These are phyloP conservation scores for Calendula officinalis DNA, from an alignment of 129 eudicot species.

Conservation along the genomic window DNA sequence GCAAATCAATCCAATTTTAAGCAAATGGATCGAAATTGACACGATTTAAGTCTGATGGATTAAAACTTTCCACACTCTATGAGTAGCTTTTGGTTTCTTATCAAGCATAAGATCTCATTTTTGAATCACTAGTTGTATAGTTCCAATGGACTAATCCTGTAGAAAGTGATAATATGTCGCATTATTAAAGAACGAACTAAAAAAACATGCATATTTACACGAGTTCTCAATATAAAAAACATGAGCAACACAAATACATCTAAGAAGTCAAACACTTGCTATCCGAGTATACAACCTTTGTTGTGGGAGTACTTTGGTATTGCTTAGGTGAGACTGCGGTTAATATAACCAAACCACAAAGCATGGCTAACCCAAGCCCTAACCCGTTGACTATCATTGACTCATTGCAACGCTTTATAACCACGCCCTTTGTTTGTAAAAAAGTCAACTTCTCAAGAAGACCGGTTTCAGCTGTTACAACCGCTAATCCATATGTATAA, in stretches of 20 bases:
- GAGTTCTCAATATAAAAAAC: not conserved
- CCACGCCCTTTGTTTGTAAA: constrained; percentile 57
- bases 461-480: constrained; percentile 88
- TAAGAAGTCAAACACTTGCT: constrained; percentile 43
- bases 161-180: not conserved
- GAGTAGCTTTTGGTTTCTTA: not conserved
- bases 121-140: not conserved
- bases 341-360: constrained; percentile 68
- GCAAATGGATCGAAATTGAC: not conserved
- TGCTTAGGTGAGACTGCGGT: constrained; percentile 70
- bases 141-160: not conserved
- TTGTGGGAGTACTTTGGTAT: constrained; percentile 25
- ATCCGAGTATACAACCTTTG: constrained; percentile 42
- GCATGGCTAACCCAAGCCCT: constrained; percentile 78
- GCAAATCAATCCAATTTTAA: not conserved
- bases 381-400: constrained; percentile 67
- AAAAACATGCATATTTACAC: constrained; percentile 19
- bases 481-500: constrained; percentile 82
- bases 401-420: constrained; percentile 56
- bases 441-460: constrained; percentile 87
- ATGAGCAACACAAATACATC: not conserved
- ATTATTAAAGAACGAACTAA: constrained; percentile 4
- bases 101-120: not conserved
- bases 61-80: not conserved
- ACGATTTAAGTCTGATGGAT: not conserved